Evolutionary conservation across 805 yeast genomes (phyloP), one percentile per base, ranked within the genome.

Genomic region (Metschnikowia aberdeeniae): DNA sequence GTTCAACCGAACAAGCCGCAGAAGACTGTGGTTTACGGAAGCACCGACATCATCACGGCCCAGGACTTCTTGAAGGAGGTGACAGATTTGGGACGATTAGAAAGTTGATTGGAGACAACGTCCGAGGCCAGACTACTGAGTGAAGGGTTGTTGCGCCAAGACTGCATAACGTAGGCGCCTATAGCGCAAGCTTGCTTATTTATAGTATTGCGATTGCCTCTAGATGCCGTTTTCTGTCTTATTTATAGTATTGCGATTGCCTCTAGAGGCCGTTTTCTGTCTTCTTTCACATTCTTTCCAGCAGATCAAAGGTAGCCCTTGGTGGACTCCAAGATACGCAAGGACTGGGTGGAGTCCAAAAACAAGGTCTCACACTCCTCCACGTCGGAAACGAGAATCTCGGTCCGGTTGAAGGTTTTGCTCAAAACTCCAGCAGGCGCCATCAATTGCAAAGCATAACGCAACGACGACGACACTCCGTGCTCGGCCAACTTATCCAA

Each of bases 391-490:
- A 80, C 74, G 27, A 69, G 70, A 45, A 88, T 80, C 59, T 84
- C 89, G 30, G 74, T 67, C 49, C 95, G 83, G 50, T 88, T 86
- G 46, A 78, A 72, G 29, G 88, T 79, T 55, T 80, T 78, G 34
- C 96, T 81, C 51, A 93, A 76, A 40, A 93, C 81, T 43, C 89
- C 90, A 27, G 96, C 82, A 28, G 98, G 99, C 0, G 97, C 80
- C 61, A 93, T 75, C 54, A 93, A 76, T 64, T 93, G 98, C 53
- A 93, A 73, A 9, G 96, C 89, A 64, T 93, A 93, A 64, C 99
- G 84, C 61, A 93, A 75, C 2, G 97, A 88, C 6, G 90, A 85
- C 42, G 75, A 75, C 6, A 79, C 66, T 14, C 97, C 98, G 55
- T 83, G 80, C 28, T 68, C 68, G 1, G 97, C 86, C 52, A 93